Base-by-base conservation (phyloP, 441 rosid genomes). In the Erysimum cheiri region DNA sequence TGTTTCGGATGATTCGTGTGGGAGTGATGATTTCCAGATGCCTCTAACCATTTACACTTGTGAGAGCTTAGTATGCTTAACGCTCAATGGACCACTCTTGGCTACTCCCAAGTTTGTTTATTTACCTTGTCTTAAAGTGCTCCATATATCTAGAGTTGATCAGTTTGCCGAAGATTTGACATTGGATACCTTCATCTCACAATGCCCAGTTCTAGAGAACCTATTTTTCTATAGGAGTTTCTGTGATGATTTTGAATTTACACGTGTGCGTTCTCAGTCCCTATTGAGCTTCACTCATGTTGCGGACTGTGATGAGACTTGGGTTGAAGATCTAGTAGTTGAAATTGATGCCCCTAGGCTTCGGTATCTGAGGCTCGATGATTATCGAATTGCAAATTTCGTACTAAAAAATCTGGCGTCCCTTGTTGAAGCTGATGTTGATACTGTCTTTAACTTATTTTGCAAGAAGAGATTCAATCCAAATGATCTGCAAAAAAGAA, bases 1-100 rank as follows among this genome's bases (percentile, higher is more conserved):
- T 14, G 2, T 43, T 43, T 5, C 2, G 22, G 48, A 43, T 8
- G 9, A 14, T 43, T 43, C 22, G 5, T 14, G 4, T 14, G 13
- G 0, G 0, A 10, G 3, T 39, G 11, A 14, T 7, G 41, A 43
- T 5, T 3, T 19, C 3, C 3, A 39, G 39, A n/a, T 59, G n/a
- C 50, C 73, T 32, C 6, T 10, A 32, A 48, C 33, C 0, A 7
- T 70, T 13, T 70, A 60, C 66, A 19, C 61, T 2, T 70, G 74
- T 32, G 54, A 52, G 35, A 70, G 52, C 29, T 52, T 70, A 10
- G 68, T 52, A 9, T 44, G 41, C 5, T 32, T 70, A 15, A 58
- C 39, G 31, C 73, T 69, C 32, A 6, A 0, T 47, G 49, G 10
- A 4, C 2, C 26, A 6, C 11, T 4, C 29, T 47, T 69, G 48